Percentiles rank a stretch among this genome's conserved stretches.
Evolutionary conservation across 345 rosid species (phyloP).

Genomic region (Dipteronia sinensis): DNA sequence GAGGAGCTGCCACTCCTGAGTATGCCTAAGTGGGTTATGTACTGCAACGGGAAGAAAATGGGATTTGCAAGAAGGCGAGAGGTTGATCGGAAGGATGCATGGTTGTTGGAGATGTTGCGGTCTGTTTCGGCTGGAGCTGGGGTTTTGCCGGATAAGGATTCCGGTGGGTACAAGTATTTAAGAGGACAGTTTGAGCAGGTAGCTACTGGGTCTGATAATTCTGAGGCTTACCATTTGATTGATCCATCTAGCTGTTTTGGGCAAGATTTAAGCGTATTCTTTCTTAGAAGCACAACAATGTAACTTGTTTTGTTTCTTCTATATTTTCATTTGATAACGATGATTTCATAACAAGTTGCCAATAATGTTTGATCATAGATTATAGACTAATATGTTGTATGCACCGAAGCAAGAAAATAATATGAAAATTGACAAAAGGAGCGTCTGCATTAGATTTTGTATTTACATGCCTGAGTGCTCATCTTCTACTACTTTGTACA

Average conservation of each 20-base stretch:
- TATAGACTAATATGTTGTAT: not conserved
- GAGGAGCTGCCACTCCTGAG: not conserved
- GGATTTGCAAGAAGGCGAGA: slow-evolving; percentile 21
- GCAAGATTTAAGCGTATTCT: slow-evolving; percentile 24
- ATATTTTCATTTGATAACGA: not conserved
- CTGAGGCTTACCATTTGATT: slow-evolving; percentile 26
- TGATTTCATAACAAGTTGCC: not conserved
- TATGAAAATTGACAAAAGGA: not conserved
- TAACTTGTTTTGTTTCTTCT: not conserved
- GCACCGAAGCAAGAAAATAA: not conserved
- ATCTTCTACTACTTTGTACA: slow-evolving; percentile 40
- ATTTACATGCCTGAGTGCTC: slow-evolving; percentile 22
- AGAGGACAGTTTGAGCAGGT: slow-evolving; percentile 33
- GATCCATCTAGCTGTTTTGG: slow-evolving; percentile 20
- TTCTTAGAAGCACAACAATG: slow-evolving; percentile 11
- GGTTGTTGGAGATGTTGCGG: slow-evolving; percentile 22
- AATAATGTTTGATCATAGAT: too few species aligned
- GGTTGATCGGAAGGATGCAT: slow-evolving; percentile 18
- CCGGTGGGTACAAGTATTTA: slow-evolving; percentile 26
- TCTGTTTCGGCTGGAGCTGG: slow-evolving; percentile 29
- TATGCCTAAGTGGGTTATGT: slow-evolving; percentile 17
- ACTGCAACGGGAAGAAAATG: slow-evolving; percentile 28
- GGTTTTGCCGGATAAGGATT: slow-evolving; percentile 12
- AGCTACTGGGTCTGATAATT: slow-evolving; percentile 15
- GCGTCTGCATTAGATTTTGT: slow-evolving; percentile 3